Conservation (phyloP, 1,284 basidiomycete genomes). For the Chalciporus sp. region DNA sequence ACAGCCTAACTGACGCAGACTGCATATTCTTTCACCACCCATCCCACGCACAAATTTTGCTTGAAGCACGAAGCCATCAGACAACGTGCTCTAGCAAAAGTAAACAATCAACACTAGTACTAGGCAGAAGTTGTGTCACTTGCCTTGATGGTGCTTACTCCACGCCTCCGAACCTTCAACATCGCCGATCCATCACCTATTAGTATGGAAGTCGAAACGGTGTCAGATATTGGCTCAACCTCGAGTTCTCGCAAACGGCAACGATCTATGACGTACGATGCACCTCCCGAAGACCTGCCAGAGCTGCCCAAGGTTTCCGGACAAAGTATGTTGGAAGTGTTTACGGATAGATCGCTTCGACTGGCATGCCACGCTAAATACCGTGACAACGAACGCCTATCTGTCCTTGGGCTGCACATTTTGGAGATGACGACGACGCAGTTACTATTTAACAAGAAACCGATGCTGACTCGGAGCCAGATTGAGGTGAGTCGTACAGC, state of each 20-base stretch:
- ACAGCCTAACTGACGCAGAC: neutral
- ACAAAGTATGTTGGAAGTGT: constrained; percentile 63
- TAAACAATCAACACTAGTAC: constrained; percentile 13
- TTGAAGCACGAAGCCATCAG: constrained; percentile 14
- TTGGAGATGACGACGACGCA: constrained; percentile 53
- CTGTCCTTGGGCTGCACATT: constrained; percentile 53
- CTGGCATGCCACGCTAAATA: constrained; percentile 46
- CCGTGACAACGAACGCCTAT: constrained; percentile 61
- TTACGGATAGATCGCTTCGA: constrained; percentile 65
- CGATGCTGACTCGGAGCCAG: constrained; percentile 49
- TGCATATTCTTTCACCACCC: constrained; percentile 26
- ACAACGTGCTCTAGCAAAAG: constrained; percentile 18
- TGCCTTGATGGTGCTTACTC: constrained; percentile 37
- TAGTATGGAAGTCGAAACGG: constrained; percentile 34
- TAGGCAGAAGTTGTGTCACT: constrained; percentile 12
- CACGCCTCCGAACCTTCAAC: constrained; percentile 38
- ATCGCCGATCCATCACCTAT: constrained; percentile 32
- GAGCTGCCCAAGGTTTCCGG: constrained; percentile 46
- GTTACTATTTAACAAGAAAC: constrained; percentile 54
- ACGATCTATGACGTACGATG: constrained; percentile 34
- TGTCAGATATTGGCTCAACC: constrained; percentile 29
- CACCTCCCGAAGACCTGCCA: constrained; percentile 36
- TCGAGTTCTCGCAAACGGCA: constrained; percentile 33
- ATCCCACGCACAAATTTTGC: constrained; percentile 15
- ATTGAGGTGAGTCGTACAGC: constrained; percentile 47